Base-by-base conservation (phyloP, 768 basidiomycete genomes). In the Cyathus striatus region DNA sequence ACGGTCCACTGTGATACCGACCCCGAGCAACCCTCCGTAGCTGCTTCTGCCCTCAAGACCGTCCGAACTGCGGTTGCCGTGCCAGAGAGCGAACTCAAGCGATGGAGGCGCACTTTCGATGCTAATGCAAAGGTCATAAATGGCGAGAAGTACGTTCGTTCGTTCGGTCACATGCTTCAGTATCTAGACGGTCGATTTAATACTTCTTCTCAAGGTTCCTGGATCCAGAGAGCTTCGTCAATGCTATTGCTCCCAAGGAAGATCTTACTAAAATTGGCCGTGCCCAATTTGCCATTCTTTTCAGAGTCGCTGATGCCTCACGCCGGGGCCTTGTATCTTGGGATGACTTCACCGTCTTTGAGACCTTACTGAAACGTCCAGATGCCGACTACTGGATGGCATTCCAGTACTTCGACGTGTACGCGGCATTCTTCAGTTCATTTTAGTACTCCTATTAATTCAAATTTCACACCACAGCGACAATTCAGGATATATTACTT, bases 381-480 rank as follows among this genome's bases (percentile, higher is more conserved):
- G 95, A 97, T 63, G 95, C 95, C 23, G 93, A 97, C 61, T 94
- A 95, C 63, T 90, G 87, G 77, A 93, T 94, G 64, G 92, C 93
- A 16, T 95, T 95, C 72, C 85, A 89, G 60, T 94, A 90, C 59
- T 96, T 95, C 62, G 93, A 96, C 62, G 86, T 86, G 91, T 93
- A 66, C 59, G 88, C 76, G n/a, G 7, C 22, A 23, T 23, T 35
- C 34, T 46, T 30, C 21, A 34, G 3, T 20, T 10, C 38, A 7
- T 34, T n/a, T 18, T 27, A 45, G 34, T 35, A n/a, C 23, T 16
- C n/a, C 22, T 32, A 14, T 44, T 23, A 7, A 50, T 27, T 40
- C 30, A 46, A 46, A 38, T 44, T 40, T 24, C 34, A 53, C 46
- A 26, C 20, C 47, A 27, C 62, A 92, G 90, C 27, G 91, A 98